Evolutionary conservation across 495 filamentous ascomycete species (phyloP).

Genomic region (Podospora conica): DNA sequence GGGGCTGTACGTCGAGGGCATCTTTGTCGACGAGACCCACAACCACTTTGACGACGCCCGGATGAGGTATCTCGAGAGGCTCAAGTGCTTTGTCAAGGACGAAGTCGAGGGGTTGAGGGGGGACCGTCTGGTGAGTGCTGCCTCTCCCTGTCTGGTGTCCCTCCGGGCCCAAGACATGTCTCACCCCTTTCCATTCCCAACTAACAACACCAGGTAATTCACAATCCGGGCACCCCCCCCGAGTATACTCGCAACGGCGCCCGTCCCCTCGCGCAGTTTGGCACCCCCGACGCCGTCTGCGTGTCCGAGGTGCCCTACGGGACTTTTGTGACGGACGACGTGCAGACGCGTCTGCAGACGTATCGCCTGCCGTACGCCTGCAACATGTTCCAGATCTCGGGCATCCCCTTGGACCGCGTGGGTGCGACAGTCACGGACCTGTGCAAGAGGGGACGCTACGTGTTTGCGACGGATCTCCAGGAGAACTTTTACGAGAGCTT

Average conservation of each 20-base stretch:
- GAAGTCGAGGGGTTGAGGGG: not conserved
- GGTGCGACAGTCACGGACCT: not conserved
- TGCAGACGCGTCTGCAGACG: conserved; percentile 3
- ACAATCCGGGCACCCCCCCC: conserved; percentile 11
- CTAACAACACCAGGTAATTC: conserved; percentile 1
- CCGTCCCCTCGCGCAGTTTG: not conserved
- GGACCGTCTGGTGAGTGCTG: conserved; percentile 1
- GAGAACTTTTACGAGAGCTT: conserved; percentile 13
- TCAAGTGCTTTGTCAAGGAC: conserved; percentile 2
- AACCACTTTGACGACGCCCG: not conserved
- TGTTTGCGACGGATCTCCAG: conserved; percentile 7
- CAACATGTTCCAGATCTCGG: conserved; percentile 7
- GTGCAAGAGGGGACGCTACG: conserved; percentile 4
- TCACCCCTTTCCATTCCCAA: not conserved
- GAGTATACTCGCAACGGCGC: not conserved
- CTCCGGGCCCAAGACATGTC: not conserved
- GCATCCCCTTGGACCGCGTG: not conserved
- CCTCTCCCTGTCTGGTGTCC: not conserved
- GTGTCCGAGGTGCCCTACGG: conserved; percentile 8
- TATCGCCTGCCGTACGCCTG: not conserved
- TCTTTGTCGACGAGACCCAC: conserved; percentile 8
- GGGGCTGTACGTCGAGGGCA: conserved; percentile 6
- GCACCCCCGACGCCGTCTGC: conserved; percentile 5
- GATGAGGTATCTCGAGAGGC: not conserved
- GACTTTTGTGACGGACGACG: not conserved